These are phyloP conservation scores for Ophiostoma perfectum DNA, from an alignment of 2,329 filamentous ascomycete species.

Conservation along the genomic window DNA sequence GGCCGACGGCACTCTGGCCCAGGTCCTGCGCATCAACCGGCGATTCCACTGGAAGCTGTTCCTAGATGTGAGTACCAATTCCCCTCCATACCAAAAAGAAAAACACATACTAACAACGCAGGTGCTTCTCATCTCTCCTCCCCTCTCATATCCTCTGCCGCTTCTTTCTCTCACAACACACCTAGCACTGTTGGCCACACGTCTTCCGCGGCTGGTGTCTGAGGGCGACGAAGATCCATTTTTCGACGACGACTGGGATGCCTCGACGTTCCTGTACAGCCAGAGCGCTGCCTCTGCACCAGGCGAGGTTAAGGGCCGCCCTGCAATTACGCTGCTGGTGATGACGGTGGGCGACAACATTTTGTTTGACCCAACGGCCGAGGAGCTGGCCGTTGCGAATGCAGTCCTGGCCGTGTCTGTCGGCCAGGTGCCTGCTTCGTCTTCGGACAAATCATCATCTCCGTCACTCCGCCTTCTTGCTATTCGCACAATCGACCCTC, in stretches of 20 bases:
- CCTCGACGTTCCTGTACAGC: constrained; percentile 70
- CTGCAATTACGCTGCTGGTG: constrained; percentile 85
- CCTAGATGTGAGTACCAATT: constrained; percentile 62
- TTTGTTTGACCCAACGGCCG: constrained; percentile 86
- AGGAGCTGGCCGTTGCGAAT: constrained; percentile 91
- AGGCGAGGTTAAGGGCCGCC: constrained; percentile 41
- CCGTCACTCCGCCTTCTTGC: constrained; percentile 57
- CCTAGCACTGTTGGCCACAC: constrained; percentile 82
- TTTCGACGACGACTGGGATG: constrained; percentile 97
- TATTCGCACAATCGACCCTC: constrained; percentile 68
- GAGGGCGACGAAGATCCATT: constrained; percentile 92
- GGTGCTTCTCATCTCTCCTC: constrained; percentile 90
- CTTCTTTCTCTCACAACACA: constrained; percentile 90
- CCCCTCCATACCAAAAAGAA: background rate
- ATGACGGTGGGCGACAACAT: constrained; percentile 81
- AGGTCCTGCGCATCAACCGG: constrained; percentile 76
- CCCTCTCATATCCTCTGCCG: constrained; percentile 86
- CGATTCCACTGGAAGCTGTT: constrained; percentile 96
- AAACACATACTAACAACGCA: constrained; percentile 34
- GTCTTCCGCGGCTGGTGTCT: constrained; percentile 77
- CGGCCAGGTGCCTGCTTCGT: constrained; percentile 39
- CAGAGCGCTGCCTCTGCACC: constrained; percentile 30
- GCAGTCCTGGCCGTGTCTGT: constrained; percentile 81
- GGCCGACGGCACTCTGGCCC: constrained; percentile 62
- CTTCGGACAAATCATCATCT: constrained; percentile 25